Evolutionary conservation across 345 rosid species (phyloP), one percentile per base, ranked within the genome.

Genomic region (Brassica carinata): DNA sequence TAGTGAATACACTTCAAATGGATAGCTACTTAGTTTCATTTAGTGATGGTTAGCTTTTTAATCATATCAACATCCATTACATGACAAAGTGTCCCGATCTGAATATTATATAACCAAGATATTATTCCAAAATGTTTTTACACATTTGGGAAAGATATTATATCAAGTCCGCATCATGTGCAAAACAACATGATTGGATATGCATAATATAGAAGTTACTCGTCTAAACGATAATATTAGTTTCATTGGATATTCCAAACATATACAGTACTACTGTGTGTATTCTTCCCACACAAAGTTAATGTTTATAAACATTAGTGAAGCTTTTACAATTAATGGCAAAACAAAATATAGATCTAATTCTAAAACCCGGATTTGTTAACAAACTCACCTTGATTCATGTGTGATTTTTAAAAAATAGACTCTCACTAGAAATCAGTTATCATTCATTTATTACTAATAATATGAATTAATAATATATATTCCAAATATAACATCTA

Each of bases 311-410:
- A 51, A 51, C 58, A 51, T n/a, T 51, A 51, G 58, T 5, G 8
- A 51, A n/a, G 18, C 58, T 51, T n/a, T 51, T 51, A 51, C 58
- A 51, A 51, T 51, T 51, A 5, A 51, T 51, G 18, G 58, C 7
- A 67, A 31, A 64, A 73, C 72, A 59, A 17, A 73, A 58, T n/a
- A 13, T 67, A 33, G 64, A 23, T 26, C 31, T n/a, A n/a, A n/a
- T n/a, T n/a, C n/a, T n/a, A n/a, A n/a, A n/a, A n/a, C n/a, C n/a
- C n/a, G n/a, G n/a, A n/a, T n/a, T n/a, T n/a, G n/a, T n/a, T n/a
- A n/a, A n/a, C n/a, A n/a, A n/a, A n/a, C n/a, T n/a, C n/a, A n/a
- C n/a, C n/a, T n/a, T n/a, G n/a, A n/a, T n/a, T n/a, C n/a, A n/a
- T n/a, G n/a, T n/a, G n/a, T n/a, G n/a, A n/a, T n/a, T n/a, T n/a